A percentile compares a stretch with the other conserved stretches of the same genome.
These are phyloP conservation scores for Macadamia integrifolia DNA, from an alignment of 164 flowering plant species.

Conservation along the genomic window DNA sequence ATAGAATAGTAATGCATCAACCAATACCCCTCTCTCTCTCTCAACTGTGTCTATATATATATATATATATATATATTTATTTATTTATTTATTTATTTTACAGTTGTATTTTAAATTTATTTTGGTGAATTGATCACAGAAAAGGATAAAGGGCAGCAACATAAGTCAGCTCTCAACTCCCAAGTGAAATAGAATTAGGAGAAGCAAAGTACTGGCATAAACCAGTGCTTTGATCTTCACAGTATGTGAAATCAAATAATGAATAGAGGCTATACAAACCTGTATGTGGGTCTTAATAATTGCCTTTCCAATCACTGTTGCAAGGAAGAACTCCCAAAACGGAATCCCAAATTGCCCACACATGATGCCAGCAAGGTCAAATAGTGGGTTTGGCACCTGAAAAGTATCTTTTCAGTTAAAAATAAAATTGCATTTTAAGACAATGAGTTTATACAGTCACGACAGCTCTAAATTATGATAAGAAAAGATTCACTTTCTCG, in stretches of 20 bases:
- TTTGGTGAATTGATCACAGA: too few species aligned
- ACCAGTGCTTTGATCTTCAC: neutral
- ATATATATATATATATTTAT: too few species aligned
- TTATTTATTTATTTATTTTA: too few species aligned
- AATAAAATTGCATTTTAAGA: neutral
- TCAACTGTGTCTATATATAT: too few species aligned
- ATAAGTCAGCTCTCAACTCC: neutral
- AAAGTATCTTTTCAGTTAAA: conserved; percentile 12
- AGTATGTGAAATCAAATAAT: neutral
- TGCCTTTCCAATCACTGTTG: conserved; percentile 93
- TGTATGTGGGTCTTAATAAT: conserved; percentile 91
- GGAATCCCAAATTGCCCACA: conserved; percentile 98
- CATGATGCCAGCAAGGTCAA: conserved; percentile 99
- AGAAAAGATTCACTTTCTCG: too few species aligned
- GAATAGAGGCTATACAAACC: conserved; percentile 37
- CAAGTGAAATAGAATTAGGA: neutral
- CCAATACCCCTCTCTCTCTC: neutral
- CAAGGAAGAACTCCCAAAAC: conserved; percentile 88
- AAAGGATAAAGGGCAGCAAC: neutral
- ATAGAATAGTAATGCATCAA: neutral
- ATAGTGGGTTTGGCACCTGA: conserved; percentile 97
- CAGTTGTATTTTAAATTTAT: too few species aligned
- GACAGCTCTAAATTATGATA: too few species aligned
- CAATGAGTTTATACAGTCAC: too few species aligned
- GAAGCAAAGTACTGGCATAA: neutral